These are phyloP conservation scores for Alternaria gansuensis DNA, from an alignment of 2,329 filamentous ascomycete genomes.

Conservation along the genomic window DNA sequence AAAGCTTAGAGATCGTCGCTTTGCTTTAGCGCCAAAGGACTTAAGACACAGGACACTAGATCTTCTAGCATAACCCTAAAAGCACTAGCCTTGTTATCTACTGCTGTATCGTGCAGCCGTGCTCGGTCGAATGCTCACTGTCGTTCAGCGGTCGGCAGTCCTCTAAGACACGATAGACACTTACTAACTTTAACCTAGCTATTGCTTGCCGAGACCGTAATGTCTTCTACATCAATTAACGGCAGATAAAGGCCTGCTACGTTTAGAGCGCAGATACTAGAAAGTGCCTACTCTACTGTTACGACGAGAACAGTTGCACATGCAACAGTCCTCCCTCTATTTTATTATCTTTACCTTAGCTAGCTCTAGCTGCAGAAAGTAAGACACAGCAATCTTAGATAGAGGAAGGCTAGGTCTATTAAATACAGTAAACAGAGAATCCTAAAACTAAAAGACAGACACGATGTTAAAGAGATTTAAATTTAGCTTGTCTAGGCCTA, in stretches of 20 bases:
- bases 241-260: conserved; percentile 10
- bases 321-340: conserved; percentile 15
- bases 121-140: conserved; percentile 8
- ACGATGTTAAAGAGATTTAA: conserved; percentile 28
- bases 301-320: neutral
- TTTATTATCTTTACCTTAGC: conserved; percentile 21
- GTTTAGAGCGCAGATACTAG: conserved; percentile 14
- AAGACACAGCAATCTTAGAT: conserved; percentile 20
- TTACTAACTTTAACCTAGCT: conserved; percentile 25
- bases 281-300: conserved; percentile 14
- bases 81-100: conserved; percentile 5
- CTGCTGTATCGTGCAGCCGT: neutral
- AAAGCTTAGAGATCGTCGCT: conserved; percentile 15
- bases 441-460: conserved; percentile 17
- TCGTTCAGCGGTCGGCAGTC: conserved; percentile 9
- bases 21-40: conserved; percentile 4
- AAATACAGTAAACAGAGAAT: conserved; percentile 22
- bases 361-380: conserved; percentile 16
- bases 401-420: conserved; percentile 16
- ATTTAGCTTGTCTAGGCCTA: conserved; percentile 14
- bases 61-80: conserved; percentile 13
- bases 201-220: conserved; percentile 22
- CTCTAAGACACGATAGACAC: conserved; percentile 1
- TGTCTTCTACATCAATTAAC: conserved; percentile 15
- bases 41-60: conserved; percentile 4